Conservation (phyloP, 2,329 filamentous ascomycete genomes). For the Ilyonectria mors-panacis region DNA sequence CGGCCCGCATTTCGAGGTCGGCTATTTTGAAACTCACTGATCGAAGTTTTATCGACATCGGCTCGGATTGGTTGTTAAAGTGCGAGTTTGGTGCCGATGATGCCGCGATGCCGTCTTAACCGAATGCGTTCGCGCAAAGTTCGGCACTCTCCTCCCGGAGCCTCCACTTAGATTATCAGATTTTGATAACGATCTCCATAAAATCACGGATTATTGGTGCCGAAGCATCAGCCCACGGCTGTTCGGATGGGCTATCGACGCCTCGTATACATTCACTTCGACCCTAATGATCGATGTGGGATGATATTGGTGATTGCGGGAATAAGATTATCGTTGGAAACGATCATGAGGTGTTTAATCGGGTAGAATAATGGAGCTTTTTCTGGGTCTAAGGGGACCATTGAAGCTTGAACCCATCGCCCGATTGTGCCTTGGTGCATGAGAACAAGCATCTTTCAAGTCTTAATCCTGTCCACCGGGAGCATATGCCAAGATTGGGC, state of each 20-base stretch:
- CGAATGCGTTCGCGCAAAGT: background rate
- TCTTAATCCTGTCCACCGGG: background rate
- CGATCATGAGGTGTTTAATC: background rate
- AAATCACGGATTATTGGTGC: slow-evolving; percentile 7
- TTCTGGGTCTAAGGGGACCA: slow-evolving; percentile 13
- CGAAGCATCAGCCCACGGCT: slow-evolving; percentile 26
- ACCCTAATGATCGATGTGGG: background rate
- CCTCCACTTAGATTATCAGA: slow-evolving; percentile 33
- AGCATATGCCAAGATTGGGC: background rate
- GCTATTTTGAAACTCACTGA: background rate
- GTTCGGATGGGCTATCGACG: slow-evolving; percentile 27
- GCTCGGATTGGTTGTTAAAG: slow-evolving; percentile 24
- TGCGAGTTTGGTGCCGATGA: background rate
- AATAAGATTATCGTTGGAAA: slow-evolving; percentile 1
- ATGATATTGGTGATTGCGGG: slow-evolving; percentile 13
- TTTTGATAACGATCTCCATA: slow-evolving; percentile 18
- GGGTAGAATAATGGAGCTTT: background rate
- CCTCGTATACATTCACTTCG: slow-evolving; percentile 10
- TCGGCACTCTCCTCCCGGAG: slow-evolving; percentile 11
- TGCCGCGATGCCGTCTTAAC: slow-evolving; percentile 27
- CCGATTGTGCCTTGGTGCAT: background rate
- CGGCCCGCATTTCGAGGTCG: background rate
- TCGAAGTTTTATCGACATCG: background rate
- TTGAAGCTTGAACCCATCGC: slow-evolving; percentile 4
- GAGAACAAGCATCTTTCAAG: background rate